Base-by-base conservation (phyloP, 2,329 filamentous ascomycete species). In the Fusarium nisikadoi region DNA sequence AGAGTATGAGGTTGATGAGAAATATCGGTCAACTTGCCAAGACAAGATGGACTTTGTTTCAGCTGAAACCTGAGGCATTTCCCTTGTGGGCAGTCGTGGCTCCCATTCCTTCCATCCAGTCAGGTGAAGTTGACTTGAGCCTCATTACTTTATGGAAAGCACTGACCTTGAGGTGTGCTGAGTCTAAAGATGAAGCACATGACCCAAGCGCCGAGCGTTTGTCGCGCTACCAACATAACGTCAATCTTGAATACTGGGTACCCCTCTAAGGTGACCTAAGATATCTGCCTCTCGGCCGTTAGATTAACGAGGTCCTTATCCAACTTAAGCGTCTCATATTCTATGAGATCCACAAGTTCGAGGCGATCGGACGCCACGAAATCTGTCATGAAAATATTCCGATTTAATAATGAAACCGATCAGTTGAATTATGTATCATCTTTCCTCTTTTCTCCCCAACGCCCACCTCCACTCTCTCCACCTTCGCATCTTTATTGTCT, bases 161-260 rank as follows among this genome's bases (percentile, higher is more conserved):
- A 29, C 27, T 53, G 58, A 27, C 33, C 39, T 35, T 31, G 50
- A 55, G 19, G 36, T 42, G 13, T n/a, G 27, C n/a, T 36, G 46
- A 23, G 29, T 49, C 46, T 23, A 36, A 25, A 59, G 35, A 31
- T 17, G 27, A 35, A 49, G 43, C 64, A 72, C 68, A 72, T 69
- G 59, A 62, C 41, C 31, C 45, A 72, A 73, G 59, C 67, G 71
- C 59, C 67, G 39, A 43, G 70, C 61, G 62, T 65, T 68, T 75
- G 67, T 65, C 64, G 56, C 72, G 70, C 72, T 73, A 72, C 54
- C 42, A 12, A 36, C 42, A 39, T 25, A 6, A 52, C 45, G 17
- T 56, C 25, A 27, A 36, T 36, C 38, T 31, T 50, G 14, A 25
- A 50, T 50, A 20, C 20, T 31, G 29, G 27, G 25, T 29, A 29